phyloP scores from a whole-genome alignment of 148 eudicot genomes.

The Vaccinium darrowii region DNA sequence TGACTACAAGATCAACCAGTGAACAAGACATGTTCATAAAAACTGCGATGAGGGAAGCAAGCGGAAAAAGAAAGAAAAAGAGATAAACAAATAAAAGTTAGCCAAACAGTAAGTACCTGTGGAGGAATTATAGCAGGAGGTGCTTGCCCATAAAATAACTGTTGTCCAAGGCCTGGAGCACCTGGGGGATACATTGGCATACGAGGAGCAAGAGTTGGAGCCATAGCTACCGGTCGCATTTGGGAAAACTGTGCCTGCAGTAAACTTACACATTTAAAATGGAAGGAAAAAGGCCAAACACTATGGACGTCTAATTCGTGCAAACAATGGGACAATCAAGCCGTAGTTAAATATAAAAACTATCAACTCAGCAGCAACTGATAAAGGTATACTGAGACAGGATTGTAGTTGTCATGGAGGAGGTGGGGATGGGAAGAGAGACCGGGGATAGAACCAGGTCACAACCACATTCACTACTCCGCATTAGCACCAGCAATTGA shows the following conservation, averaged over 20 bases:
- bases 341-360: not conserved
- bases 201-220: constrained; percentile 72
- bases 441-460: not conserved
- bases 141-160: constrained; percentile 74
- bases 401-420: not conserved
- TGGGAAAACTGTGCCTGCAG: constrained; percentile 86
- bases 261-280: not conserved
- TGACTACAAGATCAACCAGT: not conserved
- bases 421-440: not conserved
- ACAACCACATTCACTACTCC: not conserved
- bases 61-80: not conserved
- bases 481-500: not conserved
- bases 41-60: not conserved
- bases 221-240: constrained; percentile 77
- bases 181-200: constrained; percentile 93
- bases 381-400: not conserved
- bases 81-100: not conserved
- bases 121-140: constrained; percentile 75
- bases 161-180: constrained; percentile 83
- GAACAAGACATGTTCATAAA: not conserved
- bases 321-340: not conserved
- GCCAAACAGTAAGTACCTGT: constrained; percentile 37
- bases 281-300: not conserved
- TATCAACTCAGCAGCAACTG: not conserved
- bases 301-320: not conserved